Evolutionary conservation across 1,139 yeast genomes (phyloP).

Genomic region (Zygoascus sp.): DNA sequence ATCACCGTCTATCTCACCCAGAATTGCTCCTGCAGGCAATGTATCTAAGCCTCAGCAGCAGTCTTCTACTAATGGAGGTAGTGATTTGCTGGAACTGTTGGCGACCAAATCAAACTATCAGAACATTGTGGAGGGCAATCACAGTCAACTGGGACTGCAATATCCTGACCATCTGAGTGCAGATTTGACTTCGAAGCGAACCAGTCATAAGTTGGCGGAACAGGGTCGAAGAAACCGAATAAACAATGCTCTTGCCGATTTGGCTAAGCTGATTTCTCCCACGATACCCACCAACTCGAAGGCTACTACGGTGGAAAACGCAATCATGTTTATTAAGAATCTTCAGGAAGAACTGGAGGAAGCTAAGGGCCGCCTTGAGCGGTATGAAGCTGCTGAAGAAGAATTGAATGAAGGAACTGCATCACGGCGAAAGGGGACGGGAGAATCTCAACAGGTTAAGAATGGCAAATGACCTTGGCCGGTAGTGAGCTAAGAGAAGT

Average conservation of each 20-base stretch:
- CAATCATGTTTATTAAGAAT: conserved; percentile 61
- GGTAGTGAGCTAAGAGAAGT: too few species aligned
- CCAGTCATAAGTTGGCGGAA: conserved; percentile 90
- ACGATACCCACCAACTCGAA: conserved; percentile 59
- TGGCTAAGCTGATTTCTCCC: conserved; percentile 65
- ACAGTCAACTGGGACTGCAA: conserved; percentile 38
- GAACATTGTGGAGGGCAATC: conserved; percentile 42
- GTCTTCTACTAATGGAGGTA: conserved; percentile 17
- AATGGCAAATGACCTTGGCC: too few species aligned
- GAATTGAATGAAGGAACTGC: background rate
- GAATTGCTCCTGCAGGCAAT: conserved; percentile 17
- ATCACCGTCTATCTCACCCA: conserved; percentile 23
- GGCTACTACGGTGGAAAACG: conserved; percentile 92
- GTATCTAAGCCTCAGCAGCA: background rate
- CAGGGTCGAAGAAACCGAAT: conserved; percentile 92
- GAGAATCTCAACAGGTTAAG: too few species aligned
- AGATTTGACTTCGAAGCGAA: conserved; percentile 42
- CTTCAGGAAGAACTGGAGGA: conserved; percentile 45
- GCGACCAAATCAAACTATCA: conserved; percentile 43
- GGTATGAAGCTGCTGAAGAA: conserved; percentile 14
- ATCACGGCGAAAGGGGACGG: background rate
- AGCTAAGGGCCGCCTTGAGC: conserved; percentile 28
- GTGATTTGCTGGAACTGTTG: conserved; percentile 33
- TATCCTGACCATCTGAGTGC: conserved; percentile 40
- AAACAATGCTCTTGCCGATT: conserved; percentile 77